A percentile compares a stretch with the other conserved stretches of the same genome.
These are phyloP conservation scores for Microbotryomycetes sp. DNA, from an alignment of 1,284 basidiomycete species.

Conservation along the genomic window DNA sequence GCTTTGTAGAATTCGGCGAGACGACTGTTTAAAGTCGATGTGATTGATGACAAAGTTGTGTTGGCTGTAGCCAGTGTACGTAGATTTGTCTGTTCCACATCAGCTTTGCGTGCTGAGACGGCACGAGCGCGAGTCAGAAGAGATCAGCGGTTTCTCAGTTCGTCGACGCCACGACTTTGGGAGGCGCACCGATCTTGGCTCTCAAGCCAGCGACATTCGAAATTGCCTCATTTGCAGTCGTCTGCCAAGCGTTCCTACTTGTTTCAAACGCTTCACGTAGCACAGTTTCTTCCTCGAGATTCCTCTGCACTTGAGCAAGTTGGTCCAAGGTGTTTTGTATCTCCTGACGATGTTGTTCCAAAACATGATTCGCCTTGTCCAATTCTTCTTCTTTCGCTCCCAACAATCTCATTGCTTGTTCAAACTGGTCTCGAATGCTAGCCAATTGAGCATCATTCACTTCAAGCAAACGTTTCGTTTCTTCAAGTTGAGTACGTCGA, in stretches of 20 bases:
- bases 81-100: conserved; percentile 23
- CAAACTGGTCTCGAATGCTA: conserved; percentile 78
- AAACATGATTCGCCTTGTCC: conserved; percentile 17
- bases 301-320: conserved; percentile 8
- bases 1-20: conserved; percentile 3
- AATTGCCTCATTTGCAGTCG: conserved; percentile 22
- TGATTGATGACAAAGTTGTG: conserved; percentile 2
- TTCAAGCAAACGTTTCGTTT: conserved; percentile 72
- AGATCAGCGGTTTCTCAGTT: too few species aligned
- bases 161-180: too few species aligned
- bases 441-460: conserved; percentile 75
- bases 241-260: conserved; percentile 34
- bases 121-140: too few species aligned
- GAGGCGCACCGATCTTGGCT: conserved; percentile 30
- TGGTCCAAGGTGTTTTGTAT: conserved; percentile 9
- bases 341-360: conserved; percentile 24
- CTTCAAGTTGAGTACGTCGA: conserved; percentile 65
- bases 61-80: conserved; percentile 6
- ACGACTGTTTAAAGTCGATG: conserved; percentile 4
- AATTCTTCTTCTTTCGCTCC: conserved; percentile 31
- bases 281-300: conserved; percentile 23
- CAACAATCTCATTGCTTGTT: conserved; percentile 71
- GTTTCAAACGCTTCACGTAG: conserved; percentile 29
- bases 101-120: conserved; percentile 25
- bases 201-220: conserved; percentile 32